Evolutionary conservation across 345 rosid genomes (phyloP).

Genomic region (Turnera subulata): DNA sequence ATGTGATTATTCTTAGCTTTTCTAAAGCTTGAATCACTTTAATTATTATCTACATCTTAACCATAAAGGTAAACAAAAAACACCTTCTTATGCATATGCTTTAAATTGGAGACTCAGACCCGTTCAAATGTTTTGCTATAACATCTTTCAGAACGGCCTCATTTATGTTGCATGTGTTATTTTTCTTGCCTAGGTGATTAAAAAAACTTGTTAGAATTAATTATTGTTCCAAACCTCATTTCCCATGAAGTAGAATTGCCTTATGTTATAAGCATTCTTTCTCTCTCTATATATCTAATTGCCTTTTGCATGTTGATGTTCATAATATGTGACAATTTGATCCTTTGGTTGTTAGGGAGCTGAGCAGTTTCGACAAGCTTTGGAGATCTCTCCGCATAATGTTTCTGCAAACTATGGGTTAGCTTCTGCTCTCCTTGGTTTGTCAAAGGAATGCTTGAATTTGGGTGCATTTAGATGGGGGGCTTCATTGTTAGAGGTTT

Average conservation of each 20-base stretch:
- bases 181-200: not conserved
- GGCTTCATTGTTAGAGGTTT: slow-evolving; percentile 81
- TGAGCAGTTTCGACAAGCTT: slow-evolving; percentile 73
- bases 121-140: no score
- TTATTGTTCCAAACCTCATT: no score
- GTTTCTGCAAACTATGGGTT: slow-evolving; percentile 76
- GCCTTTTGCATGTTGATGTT: slow-evolving; percentile 3
- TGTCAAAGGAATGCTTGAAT: slow-evolving; percentile 76
- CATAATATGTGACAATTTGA: slow-evolving; percentile 6
- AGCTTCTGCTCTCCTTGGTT: slow-evolving; percentile 76
- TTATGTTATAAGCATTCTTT: no score
- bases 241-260: no score
- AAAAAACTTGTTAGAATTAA: no score
- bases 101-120: no score
- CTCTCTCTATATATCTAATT: not conserved
- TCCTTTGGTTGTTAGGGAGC: slow-evolving; percentile 54
- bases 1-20: not conserved
- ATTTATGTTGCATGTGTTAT: not conserved
- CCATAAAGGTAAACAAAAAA: no score
- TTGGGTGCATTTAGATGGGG: slow-evolving; percentile 87
- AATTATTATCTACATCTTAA: no score
- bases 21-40: no score
- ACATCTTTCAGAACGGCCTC: no score
- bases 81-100: no score
- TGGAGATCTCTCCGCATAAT: slow-evolving; percentile 68